Evolutionary conservation across 73 alveolate species (phyloP).

Genomic region (Uronychia setigera): DNA sequence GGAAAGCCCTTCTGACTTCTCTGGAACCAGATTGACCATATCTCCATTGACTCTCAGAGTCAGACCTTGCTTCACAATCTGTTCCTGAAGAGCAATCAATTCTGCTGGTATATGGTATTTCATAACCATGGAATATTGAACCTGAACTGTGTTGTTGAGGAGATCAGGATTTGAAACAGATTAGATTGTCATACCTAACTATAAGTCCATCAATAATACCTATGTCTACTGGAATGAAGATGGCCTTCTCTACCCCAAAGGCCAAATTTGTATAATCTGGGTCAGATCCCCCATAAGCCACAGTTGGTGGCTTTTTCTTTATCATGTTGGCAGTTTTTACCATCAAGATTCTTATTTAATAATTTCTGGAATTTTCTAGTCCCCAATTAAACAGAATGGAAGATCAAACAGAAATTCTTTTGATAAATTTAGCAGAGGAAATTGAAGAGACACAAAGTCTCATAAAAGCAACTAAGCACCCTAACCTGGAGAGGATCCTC

Average conservation of each 20-base stretch:
- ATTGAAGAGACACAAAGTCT: not conserved
- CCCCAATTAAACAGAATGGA: not conserved
- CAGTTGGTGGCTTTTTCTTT: not conserved
- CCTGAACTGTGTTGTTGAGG: not conserved
- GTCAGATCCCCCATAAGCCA: not conserved
- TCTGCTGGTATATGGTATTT: not conserved
- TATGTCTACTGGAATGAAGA: not conserved
- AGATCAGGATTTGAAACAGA: not conserved
- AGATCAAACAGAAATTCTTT: not conserved
- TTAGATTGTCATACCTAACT: not conserved
- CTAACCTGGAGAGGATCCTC: not conserved
- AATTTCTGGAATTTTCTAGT: not conserved
- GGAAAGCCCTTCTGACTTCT: not conserved
- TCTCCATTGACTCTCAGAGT: not conserved
- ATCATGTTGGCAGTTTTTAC: not conserved
- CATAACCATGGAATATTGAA: not conserved
- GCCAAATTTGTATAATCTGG: not conserved
- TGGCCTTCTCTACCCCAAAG: not conserved
- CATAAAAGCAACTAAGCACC: not conserved
- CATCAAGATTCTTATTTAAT: no score
- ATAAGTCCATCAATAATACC: not conserved
- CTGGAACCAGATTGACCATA: not conserved
- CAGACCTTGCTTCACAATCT: not conserved
- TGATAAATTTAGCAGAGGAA: not conserved
- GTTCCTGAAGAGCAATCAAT: not conserved